These are phyloP conservation scores for Alternaria solani DNA, from an alignment of 2,329 filamentous ascomycete genomes.

Conservation along the genomic window DNA sequence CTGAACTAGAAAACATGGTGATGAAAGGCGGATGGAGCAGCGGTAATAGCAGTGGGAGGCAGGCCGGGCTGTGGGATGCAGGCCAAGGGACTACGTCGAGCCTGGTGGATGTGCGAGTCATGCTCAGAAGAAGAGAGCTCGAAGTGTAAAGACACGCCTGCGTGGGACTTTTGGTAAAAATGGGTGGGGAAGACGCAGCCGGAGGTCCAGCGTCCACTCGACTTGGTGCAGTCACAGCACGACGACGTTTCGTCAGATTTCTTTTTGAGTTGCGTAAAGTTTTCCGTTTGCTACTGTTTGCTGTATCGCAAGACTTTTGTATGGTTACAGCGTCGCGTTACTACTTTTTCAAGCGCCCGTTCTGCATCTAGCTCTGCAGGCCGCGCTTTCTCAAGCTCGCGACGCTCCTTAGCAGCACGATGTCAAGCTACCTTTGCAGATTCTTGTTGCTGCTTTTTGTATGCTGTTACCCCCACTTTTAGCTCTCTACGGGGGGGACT, in stretches of 20 bases:
- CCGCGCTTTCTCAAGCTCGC: neutral
- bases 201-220: neutral
- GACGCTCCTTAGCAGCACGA: neutral
- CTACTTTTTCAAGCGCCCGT: neutral
- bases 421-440: neutral
- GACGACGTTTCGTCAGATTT: neutral
- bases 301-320: neutral
- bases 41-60: too few species aligned
- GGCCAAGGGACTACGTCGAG: too few species aligned
- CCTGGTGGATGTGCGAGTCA: too few species aligned
- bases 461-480: constrained; percentile 37
- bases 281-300: neutral
- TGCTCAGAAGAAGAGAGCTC: too few species aligned
- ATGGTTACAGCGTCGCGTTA: neutral
- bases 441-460: neutral
- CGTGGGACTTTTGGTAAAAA: too few species aligned
- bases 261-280: neutral
- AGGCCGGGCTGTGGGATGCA: too few species aligned
- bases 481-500: neutral
- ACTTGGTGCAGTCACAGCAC: neutral
- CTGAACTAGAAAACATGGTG: too few species aligned
- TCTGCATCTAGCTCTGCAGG: neutral
- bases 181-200: neutral
- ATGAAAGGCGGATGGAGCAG: too few species aligned
- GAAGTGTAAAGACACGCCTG: too few species aligned